Conservation (phyloP, 176 grass and related monocot genomes). For the Cenchrus americanus region DNA sequence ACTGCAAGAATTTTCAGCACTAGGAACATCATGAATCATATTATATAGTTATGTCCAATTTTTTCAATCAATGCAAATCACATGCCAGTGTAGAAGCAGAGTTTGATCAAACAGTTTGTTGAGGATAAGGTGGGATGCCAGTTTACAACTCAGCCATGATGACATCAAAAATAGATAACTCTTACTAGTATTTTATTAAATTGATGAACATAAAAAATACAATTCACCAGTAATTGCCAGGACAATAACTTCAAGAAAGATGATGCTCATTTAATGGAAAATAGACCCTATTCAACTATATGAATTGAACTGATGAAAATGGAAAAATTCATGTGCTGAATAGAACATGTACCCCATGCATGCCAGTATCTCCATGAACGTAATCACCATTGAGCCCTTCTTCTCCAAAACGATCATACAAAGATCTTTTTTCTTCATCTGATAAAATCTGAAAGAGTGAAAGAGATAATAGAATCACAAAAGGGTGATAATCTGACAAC, state of each 20-base stretch:
- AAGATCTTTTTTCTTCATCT: constrained; percentile 81
- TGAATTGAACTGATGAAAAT: background rate
- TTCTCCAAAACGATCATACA: constrained; percentile 86
- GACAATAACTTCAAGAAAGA: background rate
- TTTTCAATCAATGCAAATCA: constrained; percentile 20
- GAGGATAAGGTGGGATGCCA: constrained; percentile 16
- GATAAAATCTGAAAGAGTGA: constrained; percentile 78
- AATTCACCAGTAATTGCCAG: background rate
- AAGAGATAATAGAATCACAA: constrained; percentile 28
- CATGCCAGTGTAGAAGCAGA: background rate
- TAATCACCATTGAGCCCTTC: constrained; percentile 52
- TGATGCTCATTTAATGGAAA: background rate
- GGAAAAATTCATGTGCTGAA: constrained; percentile 2
- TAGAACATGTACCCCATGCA: constrained; percentile 60
- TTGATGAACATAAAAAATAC: background rate
- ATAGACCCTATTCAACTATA: background rate
- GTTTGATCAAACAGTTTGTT: background rate
- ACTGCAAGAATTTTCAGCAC: background rate
- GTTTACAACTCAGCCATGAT: background rate
- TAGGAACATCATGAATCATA: background rate
- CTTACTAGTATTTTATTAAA: background rate
- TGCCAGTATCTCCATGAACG: constrained; percentile 47
- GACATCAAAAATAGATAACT: background rate
- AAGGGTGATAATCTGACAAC: constrained; percentile 22
- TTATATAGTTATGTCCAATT: constrained; percentile 7